Base-by-base conservation (phyloP, 2,329 filamentous ascomycete genomes). In the Pyricularia sp. region DNA sequence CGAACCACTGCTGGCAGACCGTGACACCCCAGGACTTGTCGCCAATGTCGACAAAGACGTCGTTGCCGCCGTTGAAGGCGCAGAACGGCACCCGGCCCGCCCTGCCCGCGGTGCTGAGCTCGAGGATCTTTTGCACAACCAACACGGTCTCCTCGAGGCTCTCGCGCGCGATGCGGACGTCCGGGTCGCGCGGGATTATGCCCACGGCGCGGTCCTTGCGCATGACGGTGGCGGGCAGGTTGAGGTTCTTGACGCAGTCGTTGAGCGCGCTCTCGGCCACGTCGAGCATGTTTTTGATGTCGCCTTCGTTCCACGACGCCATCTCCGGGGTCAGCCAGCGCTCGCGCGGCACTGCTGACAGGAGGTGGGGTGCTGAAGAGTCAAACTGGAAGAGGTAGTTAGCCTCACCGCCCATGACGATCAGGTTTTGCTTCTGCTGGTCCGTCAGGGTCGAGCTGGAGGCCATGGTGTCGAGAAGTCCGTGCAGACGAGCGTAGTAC, bases 1-100 rank as follows among this genome's bases (percentile, higher is more conserved):
- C 91, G 77, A 97, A 97, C 83, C 93, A 97, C 69, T 90, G 86
- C 81, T 99, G 95, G 77, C 94, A 97, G 4, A 94, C 93, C 42
- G 92, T 85, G 2, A 99, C 95, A 72, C 95, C 95, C 91, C 94
- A 97, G 68, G 90, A 93, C 81, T 99, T 99, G 81, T 99, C 95
- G 69, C 95, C 95, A 75, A 99, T 97, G 78, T 99, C 95, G 68
- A 99, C 94, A 79, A 99, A 99, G 61, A 98, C 93, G 78, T 99
- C 95, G 71, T 95, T 94, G 12, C 95, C 95, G 68, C 94, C 95
- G 78, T 99, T 99, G 83, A 99, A 99, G 26, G 95, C 95, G 77
- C 95, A 99, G 76, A 98, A 99, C 0, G 95, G 95, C 36, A 99
- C 81, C 28, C 76, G 64, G 2, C 64, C 64, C 30, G 74, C 68